A percentile compares a stretch with the other conserved stretches of the same genome.
phyloP scores from a whole-genome alignment of 192 early-diverging fungal genomes.

The Entrophospora sp. region DNA sequence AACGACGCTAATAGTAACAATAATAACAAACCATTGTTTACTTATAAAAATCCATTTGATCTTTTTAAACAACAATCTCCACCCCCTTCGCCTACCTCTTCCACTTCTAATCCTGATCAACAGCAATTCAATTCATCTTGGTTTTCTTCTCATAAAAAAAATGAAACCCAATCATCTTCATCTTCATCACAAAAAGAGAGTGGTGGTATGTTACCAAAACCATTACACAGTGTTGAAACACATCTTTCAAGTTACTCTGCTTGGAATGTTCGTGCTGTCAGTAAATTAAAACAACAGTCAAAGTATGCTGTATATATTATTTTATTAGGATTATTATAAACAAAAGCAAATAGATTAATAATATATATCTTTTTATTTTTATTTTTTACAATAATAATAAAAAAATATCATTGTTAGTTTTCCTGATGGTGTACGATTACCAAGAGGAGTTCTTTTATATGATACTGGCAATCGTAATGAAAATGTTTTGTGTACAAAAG shows the following conservation, averaged over 20 bases:
- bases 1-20: too few species aligned
- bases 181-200: not conserved
- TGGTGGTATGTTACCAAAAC: not conserved
- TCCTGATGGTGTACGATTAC: constrained; percentile 35
- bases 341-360: not conserved
- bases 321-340: not conserved
- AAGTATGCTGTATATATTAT: not conserved
- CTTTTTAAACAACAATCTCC: constrained; percentile 25
- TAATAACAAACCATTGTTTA: constrained; percentile 32
- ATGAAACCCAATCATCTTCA: not conserved
- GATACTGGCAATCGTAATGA: constrained; percentile 29
- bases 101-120: not conserved
- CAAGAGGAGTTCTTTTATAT: constrained; percentile 21
- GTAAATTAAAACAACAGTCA: not conserved
- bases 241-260: constrained; percentile 3
- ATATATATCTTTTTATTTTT: not conserved
- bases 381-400: not conserved
- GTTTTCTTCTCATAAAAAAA: too few species aligned
- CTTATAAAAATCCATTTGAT: constrained; percentile 39
- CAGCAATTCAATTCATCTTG: not conserved
- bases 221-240: not conserved
- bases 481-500: constrained; percentile 29
- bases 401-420: constrained; percentile 16
- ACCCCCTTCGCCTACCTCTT: not conserved
- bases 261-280: constrained; percentile 16